Conservation (phyloP, 345 rosid species). For the Hibiscus syriacus region DNA sequence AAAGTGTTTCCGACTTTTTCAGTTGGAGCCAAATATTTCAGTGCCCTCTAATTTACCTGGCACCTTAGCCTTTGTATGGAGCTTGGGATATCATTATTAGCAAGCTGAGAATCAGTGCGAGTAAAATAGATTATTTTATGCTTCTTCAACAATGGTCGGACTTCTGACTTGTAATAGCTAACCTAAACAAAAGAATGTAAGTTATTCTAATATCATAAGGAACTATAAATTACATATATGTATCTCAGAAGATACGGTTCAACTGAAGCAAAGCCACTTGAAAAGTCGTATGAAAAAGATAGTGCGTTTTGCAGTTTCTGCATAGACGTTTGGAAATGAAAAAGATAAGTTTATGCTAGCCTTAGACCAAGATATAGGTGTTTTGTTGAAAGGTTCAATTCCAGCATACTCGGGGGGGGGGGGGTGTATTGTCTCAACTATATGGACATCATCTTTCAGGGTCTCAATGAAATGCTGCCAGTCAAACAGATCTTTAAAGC, state of each 20-base stretch:
- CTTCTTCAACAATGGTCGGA: constrained; percentile 67
- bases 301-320: neutral
- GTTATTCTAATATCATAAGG: neutral
- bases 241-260: neutral
- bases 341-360: constrained; percentile 22
- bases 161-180: constrained; percentile 69
- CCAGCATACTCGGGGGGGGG: constrained; percentile 51
- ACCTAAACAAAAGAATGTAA: constrained; percentile 40
- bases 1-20: constrained; percentile 70
- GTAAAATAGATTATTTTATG: constrained; percentile 82
- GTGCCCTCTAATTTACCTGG: constrained; percentile 72
- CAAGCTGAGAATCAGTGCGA: constrained; percentile 89
- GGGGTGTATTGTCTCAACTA: constrained; percentile 77
- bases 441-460: constrained; percentile 71
- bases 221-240: neutral
- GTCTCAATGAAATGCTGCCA: constrained; percentile 84
- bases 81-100: constrained; percentile 65
- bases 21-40: constrained; percentile 74
- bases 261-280: neutral
- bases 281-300: neutral
- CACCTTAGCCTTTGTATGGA: constrained; percentile 84
- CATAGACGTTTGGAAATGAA: neutral
- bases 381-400: constrained; percentile 59
- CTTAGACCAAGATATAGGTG: constrained; percentile 97
- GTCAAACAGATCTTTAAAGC: constrained; percentile 88